Percentiles rank a stretch among this genome's conserved stretches.
phyloP scores from a whole-genome alignment of 2,329 filamentous ascomycete species.

The Paecilomyces sp. region DNA sequence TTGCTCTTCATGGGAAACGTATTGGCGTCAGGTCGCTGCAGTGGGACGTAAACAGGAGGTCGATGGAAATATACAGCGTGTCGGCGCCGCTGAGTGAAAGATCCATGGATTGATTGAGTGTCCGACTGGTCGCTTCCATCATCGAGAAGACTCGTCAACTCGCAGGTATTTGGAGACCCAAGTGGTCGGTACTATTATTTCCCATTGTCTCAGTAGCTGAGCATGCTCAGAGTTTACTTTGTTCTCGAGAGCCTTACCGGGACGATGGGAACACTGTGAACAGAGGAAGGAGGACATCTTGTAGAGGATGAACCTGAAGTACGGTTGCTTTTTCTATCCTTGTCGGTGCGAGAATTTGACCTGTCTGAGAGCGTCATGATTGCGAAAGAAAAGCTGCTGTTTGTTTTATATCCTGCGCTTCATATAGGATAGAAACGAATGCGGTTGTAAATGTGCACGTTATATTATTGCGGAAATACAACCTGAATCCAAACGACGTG shows the following conservation, averaged over 20 bases:
- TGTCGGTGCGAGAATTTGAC: not conserved
- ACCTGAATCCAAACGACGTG: not conserved
- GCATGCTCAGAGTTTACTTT: not conserved
- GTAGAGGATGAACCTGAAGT: not conserved
- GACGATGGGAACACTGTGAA: not conserved
- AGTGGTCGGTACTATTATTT: not conserved
- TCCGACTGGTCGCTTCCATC: conserved; percentile 8
- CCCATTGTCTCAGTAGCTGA: not conserved
- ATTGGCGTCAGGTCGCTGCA: conserved; percentile 3
- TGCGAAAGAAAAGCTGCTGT: not conserved
- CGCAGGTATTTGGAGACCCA: not conserved
- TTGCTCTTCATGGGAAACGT: not conserved
- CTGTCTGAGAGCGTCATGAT: not conserved
- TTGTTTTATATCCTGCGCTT: not conserved
- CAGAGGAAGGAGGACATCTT: not conserved
- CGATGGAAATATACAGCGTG: conserved; percentile 24
- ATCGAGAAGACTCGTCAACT: conserved; percentile 1
- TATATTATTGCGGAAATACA: not conserved
- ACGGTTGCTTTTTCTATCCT: not conserved
- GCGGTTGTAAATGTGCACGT: not conserved
- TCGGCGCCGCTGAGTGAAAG: conserved; percentile 17
- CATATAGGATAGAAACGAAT: not conserved
- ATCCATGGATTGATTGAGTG: conserved; percentile 11
- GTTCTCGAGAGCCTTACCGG: not conserved
- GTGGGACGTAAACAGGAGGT: conserved; percentile 20